Base-by-base conservation (phyloP, 352 stramenopile species). In the Thraustochytrium striatum region DNA sequence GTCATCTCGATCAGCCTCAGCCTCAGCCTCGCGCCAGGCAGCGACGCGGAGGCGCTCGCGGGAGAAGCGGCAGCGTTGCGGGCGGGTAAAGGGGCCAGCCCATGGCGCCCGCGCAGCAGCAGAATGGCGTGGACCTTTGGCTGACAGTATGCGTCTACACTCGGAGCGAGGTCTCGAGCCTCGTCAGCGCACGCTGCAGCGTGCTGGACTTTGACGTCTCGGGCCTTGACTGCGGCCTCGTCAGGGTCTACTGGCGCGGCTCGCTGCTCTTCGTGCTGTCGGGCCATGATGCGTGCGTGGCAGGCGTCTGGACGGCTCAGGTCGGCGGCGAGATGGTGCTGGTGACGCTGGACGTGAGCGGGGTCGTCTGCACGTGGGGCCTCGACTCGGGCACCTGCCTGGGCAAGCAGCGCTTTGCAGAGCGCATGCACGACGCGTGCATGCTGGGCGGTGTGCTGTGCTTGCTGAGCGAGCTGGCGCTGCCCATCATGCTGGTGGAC, bases 311-410 rank as follows among this genome's bases (percentile, higher is more conserved):
- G 65, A 50, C 68, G 33, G 52, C 68, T 0, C 47, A 61, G 44
- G 32, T 75, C 8, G 65, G 39, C 28, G 35, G 41, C 9, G 52
- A 75, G n/a, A 21, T 75, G 19, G 35, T 75, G 8, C 44, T 75
- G 9, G 65, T 75, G 35, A 75, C 41, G 19, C 16, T 75, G 8
- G 65, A 75, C 36, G 44, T 32, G 16, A 43, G n/a, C 19, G 65
- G 65, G 7, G 61, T 38, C 19, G 44, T 75, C 16, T 75, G 65
- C 39, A 47, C 30, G 44, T 75, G 65, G 65, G 65, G 52, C 41
- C 25, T 72, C n/a, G 65, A 75, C 21, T 38, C 30, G 32, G 65
- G 65, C 43, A 30, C 43, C 11, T 70, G 65, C 36, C 35, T 75
- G 0, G 43, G 43, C 41, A 75, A 75, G 30, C 32, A 32, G 41